Percentiles rank a stretch among this genome's conserved stretches.
phyloP scores from a whole-genome alignment of 495 filamentous ascomycete species.

The Penicillium longicatenatum region DNA sequence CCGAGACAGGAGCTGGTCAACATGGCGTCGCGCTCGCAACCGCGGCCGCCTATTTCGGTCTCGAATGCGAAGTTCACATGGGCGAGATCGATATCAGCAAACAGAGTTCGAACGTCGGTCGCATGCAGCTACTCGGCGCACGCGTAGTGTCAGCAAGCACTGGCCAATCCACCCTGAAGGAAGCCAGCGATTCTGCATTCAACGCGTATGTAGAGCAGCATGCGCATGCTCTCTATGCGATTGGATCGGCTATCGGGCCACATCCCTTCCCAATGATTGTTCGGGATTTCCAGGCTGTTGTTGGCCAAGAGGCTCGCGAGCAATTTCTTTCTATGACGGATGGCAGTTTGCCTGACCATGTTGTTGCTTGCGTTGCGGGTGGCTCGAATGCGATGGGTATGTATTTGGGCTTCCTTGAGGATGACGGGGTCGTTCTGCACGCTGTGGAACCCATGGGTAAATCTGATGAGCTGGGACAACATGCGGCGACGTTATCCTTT shows the following conservation, averaged over 20 bases:
- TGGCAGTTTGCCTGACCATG: slow-evolving; percentile 28
- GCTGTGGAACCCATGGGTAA: slow-evolving; percentile 3
- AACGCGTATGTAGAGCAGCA: slow-evolving; percentile 86
- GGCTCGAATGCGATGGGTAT: slow-evolving; percentile 63
- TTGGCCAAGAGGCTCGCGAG: slow-evolving; percentile 62
- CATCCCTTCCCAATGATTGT: slow-evolving; percentile 97
- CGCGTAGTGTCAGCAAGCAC: slow-evolving; percentile 85
- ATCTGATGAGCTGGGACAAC: slow-evolving; percentile 5
- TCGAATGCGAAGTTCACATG: slow-evolving; percentile 97
- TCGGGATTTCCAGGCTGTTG: slow-evolving; percentile 91
- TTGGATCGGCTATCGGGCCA: slow-evolving; percentile 91
- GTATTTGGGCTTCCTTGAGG: not conserved
- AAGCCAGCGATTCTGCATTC: slow-evolving; percentile 93
- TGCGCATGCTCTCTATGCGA: slow-evolving; percentile 92
- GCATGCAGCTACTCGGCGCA: slow-evolving; percentile 93
- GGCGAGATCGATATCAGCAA: slow-evolving; percentile 91
- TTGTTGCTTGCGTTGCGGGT: slow-evolving; percentile 82
- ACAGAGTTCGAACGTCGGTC: slow-evolving; percentile 93
- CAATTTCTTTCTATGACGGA: slow-evolving; percentile 55
- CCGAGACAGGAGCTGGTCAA: slow-evolving; percentile 94
- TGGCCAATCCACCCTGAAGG: slow-evolving; percentile 82
- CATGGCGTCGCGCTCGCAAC: slow-evolving; percentile 95
- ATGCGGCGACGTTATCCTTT: slow-evolving; percentile 12
- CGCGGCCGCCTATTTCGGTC: slow-evolving; percentile 93
- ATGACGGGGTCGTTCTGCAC: not conserved